These are phyloP conservation scores for Fomitopsis betulina DNA, from an alignment of 1,284 basidiomycete species.

Conservation along the genomic window DNA sequence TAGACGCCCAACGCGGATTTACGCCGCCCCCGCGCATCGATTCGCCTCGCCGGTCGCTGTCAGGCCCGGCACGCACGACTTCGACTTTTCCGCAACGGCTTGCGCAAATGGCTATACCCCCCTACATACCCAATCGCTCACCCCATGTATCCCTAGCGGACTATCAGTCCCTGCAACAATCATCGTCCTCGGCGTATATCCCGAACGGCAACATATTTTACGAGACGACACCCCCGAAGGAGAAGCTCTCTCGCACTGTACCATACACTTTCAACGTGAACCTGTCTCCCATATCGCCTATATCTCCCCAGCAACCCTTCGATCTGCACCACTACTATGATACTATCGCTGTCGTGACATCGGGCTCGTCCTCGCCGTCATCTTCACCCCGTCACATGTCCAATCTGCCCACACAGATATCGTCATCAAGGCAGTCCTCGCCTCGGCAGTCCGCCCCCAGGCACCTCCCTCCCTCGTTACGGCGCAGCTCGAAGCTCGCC, in stretches of 20 bases:
- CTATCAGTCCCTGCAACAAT: constrained; percentile 14
- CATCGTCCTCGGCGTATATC: constrained; percentile 10
- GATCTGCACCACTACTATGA: neutral
- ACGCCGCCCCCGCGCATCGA: constrained; percentile 25
- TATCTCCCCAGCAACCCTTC: constrained; percentile 7
- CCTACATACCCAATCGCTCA: constrained; percentile 14
- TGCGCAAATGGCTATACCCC: constrained; percentile 22
- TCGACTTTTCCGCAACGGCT: constrained; percentile 18
- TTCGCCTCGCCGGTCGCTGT: constrained; percentile 31
- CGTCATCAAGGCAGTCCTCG: neutral
- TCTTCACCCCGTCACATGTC: constrained; percentile 1
- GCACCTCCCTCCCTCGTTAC: constrained; percentile 9
- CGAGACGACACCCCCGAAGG: constrained; percentile 24
- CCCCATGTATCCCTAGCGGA: constrained; percentile 19
- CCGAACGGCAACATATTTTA: constrained; percentile 24
- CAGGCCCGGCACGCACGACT: constrained; percentile 30
- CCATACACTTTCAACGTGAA: constrained; percentile 11
- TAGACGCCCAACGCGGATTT: constrained; percentile 12
- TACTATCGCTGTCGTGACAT: neutral
- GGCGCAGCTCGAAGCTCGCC: constrained; percentile 5
- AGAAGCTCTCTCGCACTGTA: constrained; percentile 15
- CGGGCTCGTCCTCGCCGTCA: neutral
- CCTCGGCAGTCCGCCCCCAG: constrained; percentile 6
- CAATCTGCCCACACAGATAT: neutral
- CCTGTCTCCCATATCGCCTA: constrained; percentile 10